phyloP scores from a whole-genome alignment of 768 basidiomycete genomes.

The Cytidiella melzeri region DNA sequence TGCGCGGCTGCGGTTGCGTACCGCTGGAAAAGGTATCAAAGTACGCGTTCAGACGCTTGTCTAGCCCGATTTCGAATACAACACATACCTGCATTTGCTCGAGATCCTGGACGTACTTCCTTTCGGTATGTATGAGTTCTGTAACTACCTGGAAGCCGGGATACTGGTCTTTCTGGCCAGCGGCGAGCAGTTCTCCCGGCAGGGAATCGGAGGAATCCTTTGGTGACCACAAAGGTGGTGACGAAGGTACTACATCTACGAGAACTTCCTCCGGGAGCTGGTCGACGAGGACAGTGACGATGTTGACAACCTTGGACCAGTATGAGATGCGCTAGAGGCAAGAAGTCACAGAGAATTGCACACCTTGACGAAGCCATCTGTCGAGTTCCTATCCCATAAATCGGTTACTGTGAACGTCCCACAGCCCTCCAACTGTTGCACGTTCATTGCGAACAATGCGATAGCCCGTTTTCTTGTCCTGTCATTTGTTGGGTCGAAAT shows the following conservation, averaged over 20 bases:
- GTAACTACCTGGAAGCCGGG: conserved; percentile 40
- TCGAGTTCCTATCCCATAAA: conserved; percentile 84
- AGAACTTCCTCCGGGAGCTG: conserved; percentile 66
- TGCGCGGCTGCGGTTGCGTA: conserved; percentile 82
- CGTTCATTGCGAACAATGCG: conserved; percentile 86
- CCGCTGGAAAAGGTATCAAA: conserved; percentile 48
- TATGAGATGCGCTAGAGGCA: conserved; percentile 3
- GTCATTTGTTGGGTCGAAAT: conserved; percentile 67
- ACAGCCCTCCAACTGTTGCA: conserved; percentile 64
- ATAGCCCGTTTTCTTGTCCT: conserved; percentile 87
- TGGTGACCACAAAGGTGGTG: conserved; percentile 47
- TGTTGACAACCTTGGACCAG: conserved; percentile 70
- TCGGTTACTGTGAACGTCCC: conserved; percentile 90
- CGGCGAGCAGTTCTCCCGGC: conserved; percentile 33
- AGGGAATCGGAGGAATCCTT: conserved; percentile 60
- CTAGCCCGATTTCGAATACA: conserved; percentile 1
- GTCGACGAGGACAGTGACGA: conserved; percentile 80
- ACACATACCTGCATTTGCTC: conserved; percentile 87
- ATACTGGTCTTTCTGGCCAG: conserved; percentile 43
- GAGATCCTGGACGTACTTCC: conserved; percentile 94
- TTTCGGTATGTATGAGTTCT: conserved; percentile 92
- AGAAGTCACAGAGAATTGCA: conserved; percentile 19
- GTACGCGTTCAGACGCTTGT: background rate
- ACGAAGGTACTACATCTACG: conserved; percentile 48
- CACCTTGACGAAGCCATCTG: conserved; percentile 94